Evolutionary conservation across 192 early-diverging fungal genomes (phyloP), one percentile per base, ranked within the genome.

Genomic region (Phycomyces blakesleeanus): DNA sequence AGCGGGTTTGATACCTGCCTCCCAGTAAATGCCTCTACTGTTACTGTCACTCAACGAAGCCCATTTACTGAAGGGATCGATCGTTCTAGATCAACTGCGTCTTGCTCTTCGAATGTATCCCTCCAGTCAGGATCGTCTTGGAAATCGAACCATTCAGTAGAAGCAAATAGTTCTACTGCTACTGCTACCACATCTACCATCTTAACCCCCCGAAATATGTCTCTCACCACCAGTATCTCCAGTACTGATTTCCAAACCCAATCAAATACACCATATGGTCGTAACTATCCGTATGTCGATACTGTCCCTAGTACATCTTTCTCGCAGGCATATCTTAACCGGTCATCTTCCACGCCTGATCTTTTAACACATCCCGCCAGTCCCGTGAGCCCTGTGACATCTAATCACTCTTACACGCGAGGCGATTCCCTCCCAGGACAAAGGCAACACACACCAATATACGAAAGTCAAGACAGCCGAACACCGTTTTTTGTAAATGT

Each of bases 321-420:
- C 11, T 47, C 44, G 3, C 44, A 47, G 18, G 18, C 44, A 2
- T 63, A 63, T 25, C 59, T 68, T 12, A 68, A 61, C 20, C 51
- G 66, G 15, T 68, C 66, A 26, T 68, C 66, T 10, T 68, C 66
- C 11, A 68, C 66, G 20, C 66, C 66, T 6, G 66, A 68, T 61
- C 39, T 68, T 4, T 15, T 68, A 5, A 39, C 55, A 1, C 51
- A 61, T 44, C 24, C 52, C 21, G 52, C 26, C 24, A 37, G 25
- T 0, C 51, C 51, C 22, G 22, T 26, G 22, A 22, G 38, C 18
- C 62, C 62, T 54, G 15, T 47, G 12, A 18, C 11, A 47, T 14
- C 15, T n/a, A 47, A 47, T 12, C 44, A 14, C 3, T 47, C 44
- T 47, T 47, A 47, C 11, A 47, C 18, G 11, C 12, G 44, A 47